Evolutionary conservation across 2,329 filamentous ascomycete species (phyloP).

Genomic region (Celoporthe dispersa): DNA sequence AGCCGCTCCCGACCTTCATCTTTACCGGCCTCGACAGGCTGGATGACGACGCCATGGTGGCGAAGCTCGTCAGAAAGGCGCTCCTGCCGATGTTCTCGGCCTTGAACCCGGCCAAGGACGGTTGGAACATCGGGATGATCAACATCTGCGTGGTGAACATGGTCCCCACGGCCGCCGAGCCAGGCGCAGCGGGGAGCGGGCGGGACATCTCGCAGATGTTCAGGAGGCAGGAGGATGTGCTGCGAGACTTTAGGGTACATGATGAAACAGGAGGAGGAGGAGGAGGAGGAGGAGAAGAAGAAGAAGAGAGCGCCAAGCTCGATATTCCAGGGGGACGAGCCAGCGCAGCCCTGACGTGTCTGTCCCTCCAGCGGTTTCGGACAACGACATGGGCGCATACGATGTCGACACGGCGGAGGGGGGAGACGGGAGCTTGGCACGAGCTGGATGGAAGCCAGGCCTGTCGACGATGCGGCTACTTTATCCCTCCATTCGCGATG

Average conservation of each 20-base stretch:
- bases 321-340: slow-evolving; percentile 31
- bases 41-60: slow-evolving; percentile 62
- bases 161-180: slow-evolving; percentile 58
- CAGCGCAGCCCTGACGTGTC: neutral
- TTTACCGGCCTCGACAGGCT: slow-evolving; percentile 56
- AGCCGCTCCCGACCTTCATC: slow-evolving; percentile 72
- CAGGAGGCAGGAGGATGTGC: slow-evolving; percentile 68
- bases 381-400: neutral
- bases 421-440: slow-evolving; percentile 23
- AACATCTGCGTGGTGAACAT: slow-evolving; percentile 92
- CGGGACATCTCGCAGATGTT: slow-evolving; percentile 87
- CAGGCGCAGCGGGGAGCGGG: slow-evolving; percentile 57
- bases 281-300: slow-evolving; percentile 34
- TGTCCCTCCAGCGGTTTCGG: neutral
- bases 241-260: slow-evolving; percentile 69
- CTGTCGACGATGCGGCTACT: slow-evolving; percentile 24
- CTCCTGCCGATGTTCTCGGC: slow-evolving; percentile 75
- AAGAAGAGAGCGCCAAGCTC: slow-evolving; percentile 22
- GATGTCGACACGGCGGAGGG: slow-evolving; percentile 11
- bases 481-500: slow-evolving; percentile 23
- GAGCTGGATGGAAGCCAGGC: slow-evolving; percentile 22
- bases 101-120: slow-evolving; percentile 68
- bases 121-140: slow-evolving; percentile 81
- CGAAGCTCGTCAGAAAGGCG: slow-evolving; percentile 70
- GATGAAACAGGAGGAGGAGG: slow-evolving; percentile 46